Conservation (phyloP, 257 asterid species). For the Solanum appendiculatum region DNA sequence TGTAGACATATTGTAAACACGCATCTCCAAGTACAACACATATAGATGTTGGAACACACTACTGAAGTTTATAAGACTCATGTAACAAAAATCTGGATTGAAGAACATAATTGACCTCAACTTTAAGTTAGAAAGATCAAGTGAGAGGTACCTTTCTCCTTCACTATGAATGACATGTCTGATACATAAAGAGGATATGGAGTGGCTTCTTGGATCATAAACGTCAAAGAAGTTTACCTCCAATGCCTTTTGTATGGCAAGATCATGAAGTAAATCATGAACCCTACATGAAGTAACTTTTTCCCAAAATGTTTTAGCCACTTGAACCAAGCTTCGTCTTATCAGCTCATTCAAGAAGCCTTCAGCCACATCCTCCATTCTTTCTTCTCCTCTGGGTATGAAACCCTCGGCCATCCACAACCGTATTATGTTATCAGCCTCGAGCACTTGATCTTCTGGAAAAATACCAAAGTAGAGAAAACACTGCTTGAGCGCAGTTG, state of each 20-base stretch:
- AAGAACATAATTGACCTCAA: neutral
- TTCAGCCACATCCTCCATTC: too few relatives aligned
- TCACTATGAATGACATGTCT: neutral
- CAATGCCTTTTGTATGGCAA: neutral
- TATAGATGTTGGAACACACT: neutral
- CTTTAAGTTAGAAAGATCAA: neutral
- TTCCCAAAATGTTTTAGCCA: neutral
- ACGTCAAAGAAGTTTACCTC: neutral
- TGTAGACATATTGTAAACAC: too few relatives aligned
- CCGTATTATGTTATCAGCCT: too few relatives aligned
- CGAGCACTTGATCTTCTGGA: too few relatives aligned
- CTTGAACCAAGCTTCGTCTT: neutral
- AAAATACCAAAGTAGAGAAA: too few relatives aligned
- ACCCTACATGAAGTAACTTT: neutral
- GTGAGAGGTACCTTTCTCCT: neutral
- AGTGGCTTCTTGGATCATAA: neutral
- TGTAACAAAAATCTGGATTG: neutral
- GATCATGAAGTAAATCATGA: slow-evolving; percentile 1
- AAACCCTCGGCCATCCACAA: too few relatives aligned
- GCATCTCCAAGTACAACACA: neutral
- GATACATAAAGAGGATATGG: neutral
- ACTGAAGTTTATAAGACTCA: neutral
- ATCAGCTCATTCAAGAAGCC: too few relatives aligned
- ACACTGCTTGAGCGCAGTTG: too few relatives aligned
- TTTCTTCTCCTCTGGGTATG: too few relatives aligned